Percentiles rank a stretch among this genome's conserved stretches.
phyloP scores from a whole-genome alignment of 225 moss, liverwort and hornwort species.

The Physcomitrellopsis africana region DNA sequence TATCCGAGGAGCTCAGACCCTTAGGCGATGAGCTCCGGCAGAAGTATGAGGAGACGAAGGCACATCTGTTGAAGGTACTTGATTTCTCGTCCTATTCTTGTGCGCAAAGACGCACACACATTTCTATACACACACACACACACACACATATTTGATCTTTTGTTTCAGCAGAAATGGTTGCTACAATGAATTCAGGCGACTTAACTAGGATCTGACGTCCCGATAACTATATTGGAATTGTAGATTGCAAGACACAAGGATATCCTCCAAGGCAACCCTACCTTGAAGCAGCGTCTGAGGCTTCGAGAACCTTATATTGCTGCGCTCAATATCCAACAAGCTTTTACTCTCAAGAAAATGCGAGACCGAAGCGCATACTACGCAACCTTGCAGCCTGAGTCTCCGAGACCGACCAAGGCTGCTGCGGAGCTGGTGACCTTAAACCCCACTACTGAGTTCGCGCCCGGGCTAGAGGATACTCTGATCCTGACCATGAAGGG shows the following conservation, averaged over 20 bases:
- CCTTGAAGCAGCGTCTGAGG: constrained; percentile 68
- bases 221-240: neutral
- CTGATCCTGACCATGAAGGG: constrained; percentile 74
- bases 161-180: neutral
- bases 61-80: constrained; percentile 45
- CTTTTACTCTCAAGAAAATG: constrained; percentile 69
- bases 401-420: constrained; percentile 39
- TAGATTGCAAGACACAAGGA: constrained; percentile 67
- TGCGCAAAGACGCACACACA: too few species aligned
- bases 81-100: neutral
- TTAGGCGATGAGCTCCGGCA: constrained; percentile 50
- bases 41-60: constrained; percentile 52
- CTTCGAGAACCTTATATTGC: constrained; percentile 72
- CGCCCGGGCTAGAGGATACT: constrained; percentile 67
- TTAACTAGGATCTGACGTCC: too few species aligned
- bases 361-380: constrained; percentile 34
- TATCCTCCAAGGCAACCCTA: constrained; percentile 62
- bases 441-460: constrained; percentile 63
- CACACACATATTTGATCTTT: neutral
- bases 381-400: constrained; percentile 22
- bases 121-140: too few species aligned
- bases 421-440: constrained; percentile 60
- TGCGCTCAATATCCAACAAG: constrained; percentile 66
- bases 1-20: constrained; percentile 48
- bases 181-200: too few species aligned